Conservation (phyloP, 2,329 filamentous ascomycete species). For the Botryosphaeria dothidea region DNA sequence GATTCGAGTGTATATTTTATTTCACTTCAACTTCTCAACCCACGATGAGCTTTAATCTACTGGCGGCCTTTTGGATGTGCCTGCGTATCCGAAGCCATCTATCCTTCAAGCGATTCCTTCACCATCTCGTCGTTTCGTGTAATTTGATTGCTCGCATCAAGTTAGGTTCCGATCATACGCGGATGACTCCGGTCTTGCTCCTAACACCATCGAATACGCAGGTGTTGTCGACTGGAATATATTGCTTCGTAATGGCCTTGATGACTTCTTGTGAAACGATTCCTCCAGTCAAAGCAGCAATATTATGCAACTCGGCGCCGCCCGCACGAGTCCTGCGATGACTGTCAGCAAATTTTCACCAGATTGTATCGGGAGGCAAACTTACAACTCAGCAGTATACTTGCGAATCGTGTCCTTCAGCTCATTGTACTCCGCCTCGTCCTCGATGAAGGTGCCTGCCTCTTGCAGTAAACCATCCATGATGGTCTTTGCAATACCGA, state of each 20-base stretch:
- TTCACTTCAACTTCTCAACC: no score
- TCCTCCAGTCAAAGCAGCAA: constrained; percentile 82
- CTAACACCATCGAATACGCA: constrained; percentile 64
- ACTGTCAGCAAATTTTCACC: not conserved
- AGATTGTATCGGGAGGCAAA: not conserved
- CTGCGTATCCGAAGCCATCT: no score
- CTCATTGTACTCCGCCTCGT: constrained; percentile 41
- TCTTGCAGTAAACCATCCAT: constrained; percentile 45
- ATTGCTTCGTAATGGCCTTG: constrained; percentile 76
- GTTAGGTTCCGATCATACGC: constrained; percentile 35
- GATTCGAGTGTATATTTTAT: no score
- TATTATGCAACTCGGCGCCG: constrained; percentile 89
- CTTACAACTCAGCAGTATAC: constrained; percentile 47
- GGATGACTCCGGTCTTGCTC: constrained; percentile 57
- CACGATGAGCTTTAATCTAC: no score
- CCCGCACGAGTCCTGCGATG: constrained; percentile 58
- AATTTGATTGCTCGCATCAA: not conserved
- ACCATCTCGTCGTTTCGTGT: not conserved
- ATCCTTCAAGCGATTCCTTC: not conserved
- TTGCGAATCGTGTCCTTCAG: constrained; percentile 38
- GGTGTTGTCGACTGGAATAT: constrained; percentile 64
- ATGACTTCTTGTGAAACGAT: constrained; percentile 97
- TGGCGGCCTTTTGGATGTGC: no score
- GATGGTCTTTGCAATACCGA: constrained; percentile 45
- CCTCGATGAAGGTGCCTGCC: constrained; percentile 39